phyloP scores from a whole-genome alignment of 2,329 filamentous ascomycete genomes.

The Dendrostoma leiphaemia region DNA sequence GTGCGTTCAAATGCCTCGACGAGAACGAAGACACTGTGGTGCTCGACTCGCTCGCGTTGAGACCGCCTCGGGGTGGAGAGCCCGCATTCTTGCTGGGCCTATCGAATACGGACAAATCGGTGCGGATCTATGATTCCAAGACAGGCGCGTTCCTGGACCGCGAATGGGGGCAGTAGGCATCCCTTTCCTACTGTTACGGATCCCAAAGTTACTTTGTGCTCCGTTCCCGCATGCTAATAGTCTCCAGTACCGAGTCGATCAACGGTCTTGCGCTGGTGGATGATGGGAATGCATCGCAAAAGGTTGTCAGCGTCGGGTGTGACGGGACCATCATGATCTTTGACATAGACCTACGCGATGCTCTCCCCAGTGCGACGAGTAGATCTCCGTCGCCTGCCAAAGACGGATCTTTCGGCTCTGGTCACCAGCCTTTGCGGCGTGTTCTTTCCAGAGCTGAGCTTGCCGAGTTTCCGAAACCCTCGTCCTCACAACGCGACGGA shows the following conservation, averaged over 20 bases:
- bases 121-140: constrained; percentile 81
- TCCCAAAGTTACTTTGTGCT: too few relatives aligned
- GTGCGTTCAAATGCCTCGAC: constrained; percentile 80
- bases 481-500: constrained; percentile 36
- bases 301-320: constrained; percentile 71
- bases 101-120: constrained; percentile 93
- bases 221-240: too few relatives aligned
- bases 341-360: constrained; percentile 53
- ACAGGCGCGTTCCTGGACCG: constrained; percentile 76
- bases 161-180: constrained; percentile 97
- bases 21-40: constrained; percentile 79
- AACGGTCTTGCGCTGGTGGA: constrained; percentile 77
- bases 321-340: constrained; percentile 86
- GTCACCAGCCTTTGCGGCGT: constrained; percentile 73
- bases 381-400: constrained; percentile 56
- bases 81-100: constrained; percentile 75
- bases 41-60: constrained; percentile 73
- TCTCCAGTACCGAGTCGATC: constrained; percentile 87
- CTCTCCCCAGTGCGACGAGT: constrained; percentile 37
- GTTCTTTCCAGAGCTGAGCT: constrained; percentile 86
- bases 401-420: constrained; percentile 43
- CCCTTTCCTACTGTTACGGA: too few relatives aligned
- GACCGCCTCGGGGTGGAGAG: constrained; percentile 48
- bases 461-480: constrained; percentile 68
- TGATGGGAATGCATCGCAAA: constrained; percentile 51